A percentile compares a stretch with the other conserved stretches of the same genome.
phyloP scores from a whole-genome alignment of 352 stramenopile species.

The Thalassiosira mediterranea region DNA sequence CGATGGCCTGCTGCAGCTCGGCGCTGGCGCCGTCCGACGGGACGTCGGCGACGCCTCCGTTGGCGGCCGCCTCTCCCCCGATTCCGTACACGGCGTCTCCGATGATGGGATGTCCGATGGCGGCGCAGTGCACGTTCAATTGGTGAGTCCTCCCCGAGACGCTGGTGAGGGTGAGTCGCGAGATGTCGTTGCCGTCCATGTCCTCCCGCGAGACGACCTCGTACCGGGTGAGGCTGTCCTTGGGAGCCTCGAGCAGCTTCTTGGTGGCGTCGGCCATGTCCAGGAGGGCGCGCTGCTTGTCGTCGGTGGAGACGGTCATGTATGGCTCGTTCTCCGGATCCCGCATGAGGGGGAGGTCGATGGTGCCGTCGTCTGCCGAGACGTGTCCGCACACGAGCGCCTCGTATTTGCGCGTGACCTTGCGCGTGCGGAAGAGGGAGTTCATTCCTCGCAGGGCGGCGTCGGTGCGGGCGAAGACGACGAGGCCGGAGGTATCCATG shows the following conservation, averaged over 20 bases:
- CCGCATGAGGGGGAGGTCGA: constrained; percentile 75
- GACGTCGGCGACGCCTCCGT: constrained; percentile 69
- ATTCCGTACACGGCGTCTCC: constrained; percentile 89
- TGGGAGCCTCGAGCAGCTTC: constrained; percentile 72
- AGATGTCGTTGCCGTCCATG: constrained; percentile 67
- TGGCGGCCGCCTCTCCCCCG: constrained; percentile 59
- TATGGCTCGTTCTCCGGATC: constrained; percentile 76
- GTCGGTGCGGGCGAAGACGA: constrained; percentile 76
- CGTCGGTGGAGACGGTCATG: constrained; percentile 74
- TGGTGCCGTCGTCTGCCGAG: constrained; percentile 60
- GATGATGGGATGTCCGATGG: constrained; percentile 90
- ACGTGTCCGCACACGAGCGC: constrained; percentile 74
- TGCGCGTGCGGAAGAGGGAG: constrained; percentile 63
- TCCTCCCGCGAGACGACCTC: constrained; percentile 64
- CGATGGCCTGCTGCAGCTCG: constrained; percentile 56
- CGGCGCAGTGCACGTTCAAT: constrained; percentile 91
- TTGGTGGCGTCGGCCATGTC: constrained; percentile 58
- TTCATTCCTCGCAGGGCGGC: constrained; percentile 71
- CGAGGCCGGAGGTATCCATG: constrained; percentile 74
- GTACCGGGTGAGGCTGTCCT: constrained; percentile 77
- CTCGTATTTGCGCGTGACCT: constrained; percentile 78
- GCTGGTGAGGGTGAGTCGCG: constrained; percentile 71
- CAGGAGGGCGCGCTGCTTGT: constrained; percentile 69
- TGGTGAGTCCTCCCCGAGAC: constrained; percentile 89
- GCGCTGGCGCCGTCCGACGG: constrained; percentile 47